These are phyloP conservation scores for Starmerella lactis-condensi DNA, from an alignment of 805 yeast genomes.

Conservation along the genomic window DNA sequence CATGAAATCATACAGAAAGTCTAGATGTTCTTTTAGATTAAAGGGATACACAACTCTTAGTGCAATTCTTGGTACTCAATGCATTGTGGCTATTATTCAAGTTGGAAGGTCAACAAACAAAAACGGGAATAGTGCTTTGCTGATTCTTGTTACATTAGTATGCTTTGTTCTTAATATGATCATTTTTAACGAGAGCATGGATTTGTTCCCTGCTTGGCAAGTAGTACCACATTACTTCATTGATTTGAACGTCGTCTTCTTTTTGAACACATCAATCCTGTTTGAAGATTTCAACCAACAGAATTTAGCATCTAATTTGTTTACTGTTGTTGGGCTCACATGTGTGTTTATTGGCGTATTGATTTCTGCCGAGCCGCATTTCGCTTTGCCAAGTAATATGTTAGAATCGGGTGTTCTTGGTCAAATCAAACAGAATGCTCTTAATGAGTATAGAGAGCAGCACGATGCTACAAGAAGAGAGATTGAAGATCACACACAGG, in stretches of 20 bases:
- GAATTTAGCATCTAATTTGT: constrained; percentile 12
- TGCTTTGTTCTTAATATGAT: constrained; percentile 29
- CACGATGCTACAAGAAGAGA: background rate
- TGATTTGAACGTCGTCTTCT: constrained; percentile 29
- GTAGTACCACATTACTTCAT: constrained; percentile 36
- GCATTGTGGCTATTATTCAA: constrained; percentile 32
- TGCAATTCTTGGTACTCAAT: constrained; percentile 31
- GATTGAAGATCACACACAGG: too few relatives aligned
- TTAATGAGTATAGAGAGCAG: background rate
- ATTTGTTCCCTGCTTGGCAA: constrained; percentile 27
- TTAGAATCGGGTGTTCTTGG: constrained; percentile 2
- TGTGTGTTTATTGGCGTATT: constrained; percentile 29
- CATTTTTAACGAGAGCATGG: constrained; percentile 26
- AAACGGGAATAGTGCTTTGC: constrained; percentile 5
- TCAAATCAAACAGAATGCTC: constrained; percentile 3
- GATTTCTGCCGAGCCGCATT: constrained; percentile 15
- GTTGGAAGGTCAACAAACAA: constrained; percentile 20
- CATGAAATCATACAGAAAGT: constrained; percentile 1
- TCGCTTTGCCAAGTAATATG: constrained; percentile 9
- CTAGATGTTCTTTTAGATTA: constrained; percentile 7
- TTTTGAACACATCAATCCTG: constrained; percentile 27
- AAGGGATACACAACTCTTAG: constrained; percentile 8
- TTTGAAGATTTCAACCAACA: constrained; percentile 27
- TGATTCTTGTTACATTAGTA: constrained; percentile 16
- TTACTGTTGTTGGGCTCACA: constrained; percentile 24